Evolutionary conservation across 306 rosid genomes (phyloP), one percentile per base, ranked within the genome.

Genomic region (Cotoneaster glaucophyllus): DNA sequence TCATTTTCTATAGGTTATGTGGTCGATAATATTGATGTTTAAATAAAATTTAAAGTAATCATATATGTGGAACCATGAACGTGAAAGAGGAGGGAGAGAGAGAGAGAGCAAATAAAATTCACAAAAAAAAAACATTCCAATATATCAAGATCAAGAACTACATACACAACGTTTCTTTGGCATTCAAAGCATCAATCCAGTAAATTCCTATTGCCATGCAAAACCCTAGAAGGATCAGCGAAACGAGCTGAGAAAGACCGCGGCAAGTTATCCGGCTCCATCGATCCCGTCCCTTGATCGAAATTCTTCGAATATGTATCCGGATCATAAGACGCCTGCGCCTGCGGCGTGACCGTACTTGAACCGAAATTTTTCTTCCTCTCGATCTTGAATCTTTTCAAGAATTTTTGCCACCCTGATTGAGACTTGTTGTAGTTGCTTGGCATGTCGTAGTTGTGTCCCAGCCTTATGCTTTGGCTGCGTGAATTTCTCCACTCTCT

Each of bases 201-300:
- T 2, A 85, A 82, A 28, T 73, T 72, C 18, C 24, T n/a, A 69
- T 50, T 70, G 5, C 77, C 84, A 11, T 83, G 76, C 11, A 84
- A 80, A 80, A 88, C 61, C 73, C 75, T 82, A 0, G 93, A 87
- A 11, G 97, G 93, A 80, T 85, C 80, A 28, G 96, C 89, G 77
- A 68, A 90, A 32, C 92, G 81, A 76, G 96, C 92, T 1, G 92
- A 87, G 89, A 92, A 90, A 59, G 90, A 87, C 25, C 93, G 87
- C 25, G 81, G 70, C 1, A 82, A 74, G 64, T 84, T 88, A 71
- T 92, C 92, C 0, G 90, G 85, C 34, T 90, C 96, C 87, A 82
- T 80, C 84, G 87, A 85, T 2, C 82, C 83, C 18, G 69, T 78
- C 58, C 90, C 90, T 37, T 79, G 84, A 85, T 92, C 93, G 41